phyloP scores from a whole-genome alignment of 768 basidiomycete genomes.

The Podaxis carcinomalis region DNA sequence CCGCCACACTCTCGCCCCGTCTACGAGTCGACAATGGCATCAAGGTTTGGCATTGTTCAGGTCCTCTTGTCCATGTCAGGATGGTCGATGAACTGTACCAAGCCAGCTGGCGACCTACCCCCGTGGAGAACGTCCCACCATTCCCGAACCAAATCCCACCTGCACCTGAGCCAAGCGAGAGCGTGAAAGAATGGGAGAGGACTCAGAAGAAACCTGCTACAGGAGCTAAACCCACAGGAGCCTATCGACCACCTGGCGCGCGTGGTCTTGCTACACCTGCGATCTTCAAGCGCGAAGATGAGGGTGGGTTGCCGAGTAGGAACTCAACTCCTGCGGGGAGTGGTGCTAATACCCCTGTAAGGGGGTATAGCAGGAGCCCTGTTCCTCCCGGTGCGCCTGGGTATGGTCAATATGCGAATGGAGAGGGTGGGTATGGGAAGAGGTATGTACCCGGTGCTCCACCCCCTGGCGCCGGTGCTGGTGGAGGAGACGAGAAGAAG shows the following conservation, averaged over 20 bases:
- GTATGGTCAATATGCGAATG: conserved; percentile 31
- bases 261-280: conserved; percentile 84
- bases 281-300: conserved; percentile 90
- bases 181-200: conserved; percentile 43
- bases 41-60: conserved; percentile 93
- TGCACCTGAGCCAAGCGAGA: conserved; percentile 61
- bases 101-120: conserved; percentile 74
- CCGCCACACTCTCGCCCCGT: conserved; percentile 93
- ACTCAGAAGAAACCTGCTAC: conserved; percentile 43
- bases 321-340: conserved; percentile 20
- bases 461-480: conserved; percentile 33
- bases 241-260: conserved; percentile 92
- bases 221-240: conserved; percentile 69
- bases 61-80: conserved; percentile 83
- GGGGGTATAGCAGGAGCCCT: conserved; percentile 56
- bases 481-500: conserved; percentile 41
- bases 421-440: conserved; percentile 31
- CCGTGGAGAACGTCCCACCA: conserved; percentile 56
- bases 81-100: conserved; percentile 87
- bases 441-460: conserved; percentile 78
- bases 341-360: conserved; percentile 59
- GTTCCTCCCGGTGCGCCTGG: conserved; percentile 43
- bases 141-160: conserved; percentile 67
- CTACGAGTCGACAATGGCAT: conserved; percentile 96
- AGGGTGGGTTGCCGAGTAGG: conserved; percentile 61